Base-by-base conservation (phyloP, 2,329 filamentous ascomycete species). In the Juglanconis sp. region DNA sequence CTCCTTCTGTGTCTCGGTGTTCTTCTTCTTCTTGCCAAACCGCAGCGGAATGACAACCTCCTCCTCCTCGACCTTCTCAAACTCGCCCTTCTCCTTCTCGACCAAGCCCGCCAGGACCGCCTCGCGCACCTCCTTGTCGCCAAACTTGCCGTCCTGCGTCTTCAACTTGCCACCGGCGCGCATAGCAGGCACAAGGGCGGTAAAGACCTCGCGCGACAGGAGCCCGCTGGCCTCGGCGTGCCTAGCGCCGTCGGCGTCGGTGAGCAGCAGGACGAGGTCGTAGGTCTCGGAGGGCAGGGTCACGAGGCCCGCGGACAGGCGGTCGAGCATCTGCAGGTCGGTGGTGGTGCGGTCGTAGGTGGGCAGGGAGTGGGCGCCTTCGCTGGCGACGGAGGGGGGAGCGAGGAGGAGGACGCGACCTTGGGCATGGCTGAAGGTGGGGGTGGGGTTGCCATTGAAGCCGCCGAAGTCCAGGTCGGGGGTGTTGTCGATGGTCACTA, bases 241-340 rank as follows among this genome's bases (percentile, higher is more conserved):
- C n/a, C 81, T 76, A 52, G 86, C 81, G 65, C 87, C 87, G 70
- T 91, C 87, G 60, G 87, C 82, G 73, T 93, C 91, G 65, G 90
- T 89, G 64, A 98, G 87, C 57, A 99, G 83, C 52, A 97, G 84
- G 48, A 98, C 84, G 48, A 90, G 77, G 72, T 96, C 91, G 79
- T 99, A 99, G 57, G 90, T 90, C 53, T 85, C 79, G 57, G 84
- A 68, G 1, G 93, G 89, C 0, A 99, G 86, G 7, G 87, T 80
- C 60, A 95, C 91, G 42, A 96, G 81, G 63, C 92, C 92, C 40
- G 90, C 85, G 2, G 90, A 87, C 46, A 99, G 84, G 55, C 95
- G 91, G 77, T 99, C 95, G 63, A 99, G 89, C 95, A 99, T 99
- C 75, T 98, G 95, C 56, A 99, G 82, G 72, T 99, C 95, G 64